A percentile compares a stretch with the other conserved stretches of the same genome.
Evolutionary conservation across 176 grass and related monocot species (phyloP).

Genomic region (Chrysopogon serrulatus): DNA sequence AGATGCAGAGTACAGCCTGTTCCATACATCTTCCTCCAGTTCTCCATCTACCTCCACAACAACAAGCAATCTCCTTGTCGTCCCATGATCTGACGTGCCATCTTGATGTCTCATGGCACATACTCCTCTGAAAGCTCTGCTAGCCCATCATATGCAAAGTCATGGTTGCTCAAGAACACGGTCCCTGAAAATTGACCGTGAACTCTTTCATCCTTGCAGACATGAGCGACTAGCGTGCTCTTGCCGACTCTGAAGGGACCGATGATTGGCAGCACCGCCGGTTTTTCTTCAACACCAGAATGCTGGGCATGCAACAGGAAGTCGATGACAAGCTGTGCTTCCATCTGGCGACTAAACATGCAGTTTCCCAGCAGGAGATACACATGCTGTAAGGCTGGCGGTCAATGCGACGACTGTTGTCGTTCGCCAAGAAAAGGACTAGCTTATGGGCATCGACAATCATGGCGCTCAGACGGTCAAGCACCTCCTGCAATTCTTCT

Average conservation of each 20-base stretch:
- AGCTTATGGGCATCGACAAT: background rate
- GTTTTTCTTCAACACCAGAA: background rate
- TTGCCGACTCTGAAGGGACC: background rate
- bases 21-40: background rate
- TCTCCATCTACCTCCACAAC: background rate
- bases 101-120: background rate
- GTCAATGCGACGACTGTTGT: background rate
- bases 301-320: background rate
- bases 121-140: background rate
- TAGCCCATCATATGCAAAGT: background rate
- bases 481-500: background rate
- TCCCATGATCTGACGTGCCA: background rate
- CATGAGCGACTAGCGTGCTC: conserved; percentile 23
- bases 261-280: background rate
- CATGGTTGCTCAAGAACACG: background rate
- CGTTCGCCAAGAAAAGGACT: background rate
- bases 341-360: background rate
- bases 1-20: background rate
- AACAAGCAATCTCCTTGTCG: background rate
- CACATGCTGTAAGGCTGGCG: conserved; percentile 15
- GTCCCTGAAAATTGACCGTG: background rate
- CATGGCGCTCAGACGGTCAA: background rate
- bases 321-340: background rate
- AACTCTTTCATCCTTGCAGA: conserved; percentile 15
- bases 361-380: background rate